Percentiles rank a stretch among this genome's conserved stretches.
Conservation (phyloP, 768 basidiomycete species). For the Suillus sp. region DNA sequence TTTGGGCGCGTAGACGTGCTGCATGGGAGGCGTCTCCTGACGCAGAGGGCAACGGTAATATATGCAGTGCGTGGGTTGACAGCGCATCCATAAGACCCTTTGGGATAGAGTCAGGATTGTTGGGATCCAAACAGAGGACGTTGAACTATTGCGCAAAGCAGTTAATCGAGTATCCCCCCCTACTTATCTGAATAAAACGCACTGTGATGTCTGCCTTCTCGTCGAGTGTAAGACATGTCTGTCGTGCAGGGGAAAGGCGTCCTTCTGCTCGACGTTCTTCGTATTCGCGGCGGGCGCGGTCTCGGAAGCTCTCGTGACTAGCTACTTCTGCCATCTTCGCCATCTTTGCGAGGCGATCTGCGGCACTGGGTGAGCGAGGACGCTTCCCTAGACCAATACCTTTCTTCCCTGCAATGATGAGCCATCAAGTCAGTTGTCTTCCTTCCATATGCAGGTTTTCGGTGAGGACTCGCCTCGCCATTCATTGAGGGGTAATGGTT, state of each 20-base stretch:
- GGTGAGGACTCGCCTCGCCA: constrained; percentile 67
- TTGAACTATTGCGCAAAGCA: constrained; percentile 60
- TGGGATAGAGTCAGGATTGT: constrained; percentile 66
- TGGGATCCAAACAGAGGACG: constrained; percentile 75
- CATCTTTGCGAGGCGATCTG: constrained; percentile 73
- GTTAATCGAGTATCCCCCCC: constrained; percentile 8
- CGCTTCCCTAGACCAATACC: constrained; percentile 78
- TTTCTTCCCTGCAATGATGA: constrained; percentile 58
- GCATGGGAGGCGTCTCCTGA: constrained; percentile 25
- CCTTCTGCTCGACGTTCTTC: constrained; percentile 75
- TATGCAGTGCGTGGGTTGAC: constrained; percentile 37
- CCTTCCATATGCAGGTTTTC: background rate
- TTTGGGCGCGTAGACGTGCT: constrained; percentile 67
- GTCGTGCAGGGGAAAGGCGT: constrained; percentile 68
- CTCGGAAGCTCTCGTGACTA: constrained; percentile 62
- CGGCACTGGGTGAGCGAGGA: constrained; percentile 59
- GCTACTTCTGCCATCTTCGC: constrained; percentile 59
- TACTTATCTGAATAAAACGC: constrained; percentile 9
- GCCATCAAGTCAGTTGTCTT: constrained; percentile 6
- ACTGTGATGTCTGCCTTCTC: constrained; percentile 67
- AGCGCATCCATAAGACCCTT: constrained; percentile 62
- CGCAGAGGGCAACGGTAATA: constrained; percentile 13
- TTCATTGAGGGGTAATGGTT: constrained; percentile 76
- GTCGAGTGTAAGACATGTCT: constrained; percentile 75
- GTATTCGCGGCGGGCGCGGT: constrained; percentile 71